phyloP scores from a whole-genome alignment of 1,284 basidiomycete species.

The Entoloma clypeatum region DNA sequence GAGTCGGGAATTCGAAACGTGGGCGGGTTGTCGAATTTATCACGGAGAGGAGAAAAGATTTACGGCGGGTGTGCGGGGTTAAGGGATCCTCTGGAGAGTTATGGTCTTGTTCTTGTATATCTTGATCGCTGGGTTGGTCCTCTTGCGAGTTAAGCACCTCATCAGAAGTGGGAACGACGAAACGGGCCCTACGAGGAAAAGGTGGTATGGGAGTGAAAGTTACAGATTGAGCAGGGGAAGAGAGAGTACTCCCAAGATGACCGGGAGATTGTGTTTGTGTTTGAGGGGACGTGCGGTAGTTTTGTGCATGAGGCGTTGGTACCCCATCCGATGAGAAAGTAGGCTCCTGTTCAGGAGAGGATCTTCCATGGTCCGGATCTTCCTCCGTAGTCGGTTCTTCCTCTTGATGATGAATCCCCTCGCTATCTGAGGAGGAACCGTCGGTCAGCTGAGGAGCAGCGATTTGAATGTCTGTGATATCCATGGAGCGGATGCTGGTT shows the following conservation, averaged over 20 bases:
- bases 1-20: constrained; percentile 59
- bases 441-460: constrained; percentile 33
- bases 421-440: constrained; percentile 14
- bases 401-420: constrained; percentile 12
- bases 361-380: constrained; percentile 18
- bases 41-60: constrained; percentile 72
- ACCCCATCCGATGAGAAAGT: constrained; percentile 64
- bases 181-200: constrained; percentile 58
- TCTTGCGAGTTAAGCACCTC: constrained; percentile 33
- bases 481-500: constrained; percentile 40
- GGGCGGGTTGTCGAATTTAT: constrained; percentile 77
- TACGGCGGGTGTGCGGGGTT: constrained; percentile 65
- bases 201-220: constrained; percentile 64
- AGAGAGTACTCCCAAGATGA: constrained; percentile 31
- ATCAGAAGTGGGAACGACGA: constrained; percentile 43
- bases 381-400: constrained; percentile 19
- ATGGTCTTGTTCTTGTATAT: constrained; percentile 21
- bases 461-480: constrained; percentile 45
- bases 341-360: constrained; percentile 43
- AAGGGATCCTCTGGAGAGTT: constrained; percentile 35
- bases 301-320: constrained; percentile 29
- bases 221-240: constrained; percentile 45
- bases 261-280: constrained; percentile 22
- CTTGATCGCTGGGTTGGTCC: constrained; percentile 10
- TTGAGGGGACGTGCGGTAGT: constrained; percentile 18